A percentile compares a stretch with the other conserved stretches of the same genome.
phyloP scores from a whole-genome alignment of 2,329 filamentous ascomycete species.

The Leptodontidium sp. region DNA sequence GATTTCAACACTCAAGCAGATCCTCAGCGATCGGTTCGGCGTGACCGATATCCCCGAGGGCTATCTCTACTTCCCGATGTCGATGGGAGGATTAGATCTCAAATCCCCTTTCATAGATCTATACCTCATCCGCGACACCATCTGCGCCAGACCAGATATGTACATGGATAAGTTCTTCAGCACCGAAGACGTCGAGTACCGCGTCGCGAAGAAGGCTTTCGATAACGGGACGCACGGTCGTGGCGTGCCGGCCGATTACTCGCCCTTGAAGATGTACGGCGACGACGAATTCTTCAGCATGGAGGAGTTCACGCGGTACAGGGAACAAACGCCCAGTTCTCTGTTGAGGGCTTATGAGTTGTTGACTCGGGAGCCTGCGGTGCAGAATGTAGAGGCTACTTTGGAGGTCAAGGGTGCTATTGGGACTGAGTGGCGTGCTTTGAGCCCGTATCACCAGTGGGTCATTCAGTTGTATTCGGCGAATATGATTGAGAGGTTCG shows the following conservation, averaged over 20 bases:
- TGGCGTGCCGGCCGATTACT: not conserved
- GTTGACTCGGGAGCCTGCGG: conserved; percentile 44
- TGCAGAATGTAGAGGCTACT: conserved; percentile 36
- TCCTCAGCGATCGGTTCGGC: conserved; percentile 58
- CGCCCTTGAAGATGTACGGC: conserved; percentile 25
- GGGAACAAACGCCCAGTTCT: conserved; percentile 44
- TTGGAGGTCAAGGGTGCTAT: conserved; percentile 29
- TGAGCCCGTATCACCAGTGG: conserved; percentile 49
- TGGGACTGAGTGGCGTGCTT: conserved; percentile 1
- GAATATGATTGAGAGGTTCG: conserved; percentile 50
- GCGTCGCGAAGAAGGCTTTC: conserved; percentile 45
- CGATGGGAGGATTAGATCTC: conserved; percentile 50
- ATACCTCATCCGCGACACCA: conserved; percentile 38
- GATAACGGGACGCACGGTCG: conserved; percentile 35
- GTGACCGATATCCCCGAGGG: conserved; percentile 48
- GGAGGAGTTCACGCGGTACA: conserved; percentile 50
- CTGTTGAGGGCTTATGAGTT: conserved; percentile 44
- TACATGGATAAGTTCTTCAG: conserved; percentile 43
- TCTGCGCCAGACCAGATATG: conserved; percentile 37
- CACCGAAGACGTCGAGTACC: conserved; percentile 47
- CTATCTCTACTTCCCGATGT: conserved; percentile 50
- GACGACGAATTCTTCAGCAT: conserved; percentile 49
- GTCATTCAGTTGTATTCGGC: conserved; percentile 48
- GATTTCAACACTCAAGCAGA: conserved; percentile 55
- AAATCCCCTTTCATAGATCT: conserved; percentile 50